Evolutionary conservation across 352 stramenopile genomes (phyloP).

Genomic region (Phytophthora ohioensis): DNA sequence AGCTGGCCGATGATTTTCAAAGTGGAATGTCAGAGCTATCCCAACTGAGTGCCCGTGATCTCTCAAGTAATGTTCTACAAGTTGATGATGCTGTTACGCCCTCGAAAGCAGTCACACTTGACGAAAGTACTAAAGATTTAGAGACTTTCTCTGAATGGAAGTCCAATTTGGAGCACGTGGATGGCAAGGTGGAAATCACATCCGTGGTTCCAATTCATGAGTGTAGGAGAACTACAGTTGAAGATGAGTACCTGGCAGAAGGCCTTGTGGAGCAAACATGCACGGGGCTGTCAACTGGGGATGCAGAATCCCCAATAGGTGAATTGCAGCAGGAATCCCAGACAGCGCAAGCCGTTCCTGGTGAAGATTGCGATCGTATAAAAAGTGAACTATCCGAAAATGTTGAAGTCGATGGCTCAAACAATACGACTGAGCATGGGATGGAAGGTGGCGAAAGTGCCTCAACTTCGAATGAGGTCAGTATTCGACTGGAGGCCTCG

Average conservation of each 20-base stretch:
- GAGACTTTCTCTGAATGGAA: not conserved
- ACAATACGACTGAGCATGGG: not conserved
- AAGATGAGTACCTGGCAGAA: conserved; percentile 26
- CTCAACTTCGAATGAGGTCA: not conserved
- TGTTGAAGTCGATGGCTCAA: too few relatives aligned
- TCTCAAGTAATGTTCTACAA: not conserved
- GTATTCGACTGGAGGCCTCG: not conserved
- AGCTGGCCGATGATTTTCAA: conserved; percentile 8
- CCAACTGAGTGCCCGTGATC: not conserved
- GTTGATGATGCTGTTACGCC: not conserved
- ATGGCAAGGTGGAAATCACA: not conserved
- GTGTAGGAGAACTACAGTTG: conserved; percentile 2
- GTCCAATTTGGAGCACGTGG: not conserved
- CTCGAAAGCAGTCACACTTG: not conserved
- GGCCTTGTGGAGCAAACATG: conserved; percentile 9
- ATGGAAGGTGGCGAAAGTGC: not conserved
- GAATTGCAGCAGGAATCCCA: not conserved
- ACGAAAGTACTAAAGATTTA: not conserved
- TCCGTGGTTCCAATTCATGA: not conserved
- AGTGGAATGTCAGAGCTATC: not conserved
- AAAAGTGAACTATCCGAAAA: not conserved
- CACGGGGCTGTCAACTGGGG: not conserved
- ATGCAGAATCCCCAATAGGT: conserved; percentile 1
- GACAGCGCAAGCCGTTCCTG: too few relatives aligned
- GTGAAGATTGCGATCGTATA: not conserved